phyloP scores from a whole-genome alignment of 1,284 basidiomycete species.

The Rhodotorula sp. region DNA sequence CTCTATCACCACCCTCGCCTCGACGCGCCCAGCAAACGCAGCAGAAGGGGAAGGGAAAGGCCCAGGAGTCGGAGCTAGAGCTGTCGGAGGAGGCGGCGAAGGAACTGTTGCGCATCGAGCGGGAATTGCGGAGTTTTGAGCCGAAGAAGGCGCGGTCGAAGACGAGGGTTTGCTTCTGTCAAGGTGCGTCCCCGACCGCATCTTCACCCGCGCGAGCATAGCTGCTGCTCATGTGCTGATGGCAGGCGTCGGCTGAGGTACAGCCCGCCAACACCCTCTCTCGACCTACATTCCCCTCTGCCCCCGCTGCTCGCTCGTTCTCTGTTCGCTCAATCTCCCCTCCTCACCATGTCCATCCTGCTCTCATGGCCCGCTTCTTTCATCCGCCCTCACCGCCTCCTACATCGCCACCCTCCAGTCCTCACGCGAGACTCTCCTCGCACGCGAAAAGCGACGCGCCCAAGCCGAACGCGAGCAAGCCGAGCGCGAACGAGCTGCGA shows the following conservation, averaged over 20 bases:
- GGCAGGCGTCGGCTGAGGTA: background rate
- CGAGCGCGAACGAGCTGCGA: slow-evolving; percentile 30
- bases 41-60: slow-evolving; percentile 30
- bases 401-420: slow-evolving; percentile 20
- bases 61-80: slow-evolving; percentile 40
- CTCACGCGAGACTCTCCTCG: slow-evolving; percentile 11
- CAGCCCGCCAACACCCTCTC: slow-evolving; percentile 51
- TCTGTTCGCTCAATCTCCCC: slow-evolving; percentile 49
- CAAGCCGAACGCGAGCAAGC: slow-evolving; percentile 19
- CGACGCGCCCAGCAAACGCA: background rate
- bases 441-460: slow-evolving; percentile 15
- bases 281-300: slow-evolving; percentile 51
- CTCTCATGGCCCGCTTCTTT: slow-evolving; percentile 40
- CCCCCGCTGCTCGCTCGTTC: slow-evolving; percentile 49
- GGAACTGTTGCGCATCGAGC: slow-evolving; percentile 33
- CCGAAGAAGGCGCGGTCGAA: slow-evolving; percentile 1
- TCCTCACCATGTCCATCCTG: slow-evolving; percentile 53
- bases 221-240: too few species aligned
- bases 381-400: slow-evolving; percentile 1
- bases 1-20: background rate
- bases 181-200: slow-evolving; percentile 46
- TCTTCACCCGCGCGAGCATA: background rate
- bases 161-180: slow-evolving; percentile 50
- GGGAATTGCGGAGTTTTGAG: slow-evolving; percentile 11
- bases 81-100: slow-evolving; percentile 46